phyloP scores from a whole-genome alignment of 192 early-diverging fungal genomes.

The Backusella mclennaniae region DNA sequence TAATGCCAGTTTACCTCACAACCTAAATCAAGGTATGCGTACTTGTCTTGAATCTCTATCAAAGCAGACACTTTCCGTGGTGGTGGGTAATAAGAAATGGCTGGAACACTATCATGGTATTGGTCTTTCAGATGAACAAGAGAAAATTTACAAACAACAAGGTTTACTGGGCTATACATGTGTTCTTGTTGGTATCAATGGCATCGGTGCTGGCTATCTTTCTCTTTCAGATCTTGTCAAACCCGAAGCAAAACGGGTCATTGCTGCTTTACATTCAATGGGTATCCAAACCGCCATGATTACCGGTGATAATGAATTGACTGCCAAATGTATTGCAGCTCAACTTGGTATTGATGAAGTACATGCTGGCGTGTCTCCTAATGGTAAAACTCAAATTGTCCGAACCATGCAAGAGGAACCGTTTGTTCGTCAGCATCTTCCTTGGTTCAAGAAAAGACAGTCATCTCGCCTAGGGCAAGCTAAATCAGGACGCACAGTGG shows the following conservation, averaged over 20 bases:
- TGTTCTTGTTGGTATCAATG: constrained; percentile 71
- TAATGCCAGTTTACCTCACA: neutral
- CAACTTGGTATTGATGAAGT: constrained; percentile 84
- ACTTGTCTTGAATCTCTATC: neutral
- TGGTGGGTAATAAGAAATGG: constrained; percentile 77
- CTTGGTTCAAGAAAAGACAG: neutral
- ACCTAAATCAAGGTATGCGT: neutral
- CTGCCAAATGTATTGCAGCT: constrained; percentile 78
- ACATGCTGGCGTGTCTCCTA: constrained; percentile 87
- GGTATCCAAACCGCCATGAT: constrained; percentile 85
- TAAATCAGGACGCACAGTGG: constrained; percentile 21
- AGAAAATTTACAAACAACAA: constrained; percentile 29
- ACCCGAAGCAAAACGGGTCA: constrained; percentile 68
- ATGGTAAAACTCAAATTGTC: constrained; percentile 84
- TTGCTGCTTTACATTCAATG: constrained; percentile 72
- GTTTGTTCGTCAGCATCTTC: neutral
- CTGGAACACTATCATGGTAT: constrained; percentile 47
- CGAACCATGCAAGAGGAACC: constrained; percentile 7
- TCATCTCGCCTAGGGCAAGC: neutral
- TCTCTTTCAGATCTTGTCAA: constrained; percentile 86
- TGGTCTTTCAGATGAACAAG: constrained; percentile 27
- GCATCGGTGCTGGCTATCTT: constrained; percentile 59
- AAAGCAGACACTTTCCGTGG: constrained; percentile 32
- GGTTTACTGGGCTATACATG: constrained; percentile 76
- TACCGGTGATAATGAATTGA: constrained; percentile 88